Percentiles rank a stretch among this genome's conserved stretches.
Conservation (phyloP, 345 rosid species). For the Cardamine resedifolia region DNA sequence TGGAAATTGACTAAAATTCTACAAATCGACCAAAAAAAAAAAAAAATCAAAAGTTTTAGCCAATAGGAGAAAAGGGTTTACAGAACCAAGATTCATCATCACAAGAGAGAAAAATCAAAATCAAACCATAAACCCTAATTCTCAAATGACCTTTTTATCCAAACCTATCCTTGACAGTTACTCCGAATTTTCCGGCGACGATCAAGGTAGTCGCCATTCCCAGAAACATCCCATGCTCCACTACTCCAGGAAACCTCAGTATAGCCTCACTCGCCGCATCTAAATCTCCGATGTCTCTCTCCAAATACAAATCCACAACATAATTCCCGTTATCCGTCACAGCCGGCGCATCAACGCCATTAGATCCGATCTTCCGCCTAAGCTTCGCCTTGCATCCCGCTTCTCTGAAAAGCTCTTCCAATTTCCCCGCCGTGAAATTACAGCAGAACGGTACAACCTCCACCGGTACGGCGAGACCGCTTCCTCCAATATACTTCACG, state of each 20-base stretch:
- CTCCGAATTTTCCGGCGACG: constrained; percentile 78
- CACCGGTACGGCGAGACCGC: constrained; percentile 76
- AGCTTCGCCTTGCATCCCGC: constrained; percentile 71
- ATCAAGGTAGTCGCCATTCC: constrained; percentile 90
- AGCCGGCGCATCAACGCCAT: constrained; percentile 40
- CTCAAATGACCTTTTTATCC: constrained; percentile 28
- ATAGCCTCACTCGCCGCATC: constrained; percentile 67
- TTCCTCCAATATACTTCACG: constrained; percentile 64
- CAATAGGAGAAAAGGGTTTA: constrained; percentile 30
- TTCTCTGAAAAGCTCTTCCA: constrained; percentile 52
- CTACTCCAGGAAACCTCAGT: constrained; percentile 75
- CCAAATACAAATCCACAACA: constrained; percentile 73
- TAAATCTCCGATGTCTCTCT: constrained; percentile 79
- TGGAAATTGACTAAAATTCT: neutral
- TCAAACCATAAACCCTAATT: constrained; percentile 30
- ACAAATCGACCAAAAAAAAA: too few species aligned
- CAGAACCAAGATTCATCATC: constrained; percentile 5
- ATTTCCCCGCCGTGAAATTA: constrained; percentile 56
- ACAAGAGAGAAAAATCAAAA: neutral
- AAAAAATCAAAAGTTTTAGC: neutral
- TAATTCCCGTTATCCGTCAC: constrained; percentile 86
- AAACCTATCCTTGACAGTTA: constrained; percentile 55
- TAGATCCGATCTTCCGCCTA: constrained; percentile 33
- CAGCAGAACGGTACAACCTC: constrained; percentile 88
- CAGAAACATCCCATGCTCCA: constrained; percentile 93